Evolutionary conservation across 768 basidiomycete species (phyloP), one percentile per base, ranked within the genome.

Genomic region (Suillus spraguei): DNA sequence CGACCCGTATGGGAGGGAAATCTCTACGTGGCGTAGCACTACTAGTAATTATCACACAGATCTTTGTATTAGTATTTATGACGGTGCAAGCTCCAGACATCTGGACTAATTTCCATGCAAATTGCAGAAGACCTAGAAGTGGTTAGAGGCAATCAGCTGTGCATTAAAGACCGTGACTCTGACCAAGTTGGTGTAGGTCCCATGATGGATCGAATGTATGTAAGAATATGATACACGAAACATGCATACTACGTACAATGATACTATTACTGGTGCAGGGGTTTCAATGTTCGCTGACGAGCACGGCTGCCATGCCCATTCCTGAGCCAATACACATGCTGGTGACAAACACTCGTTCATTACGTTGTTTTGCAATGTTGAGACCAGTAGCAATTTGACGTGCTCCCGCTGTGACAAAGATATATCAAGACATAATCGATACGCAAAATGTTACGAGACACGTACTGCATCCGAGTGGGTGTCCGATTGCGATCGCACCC

Each of bases 241-340:
- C 9, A 52, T 22, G 14, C 22, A 14, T 61, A 62, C 33, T 38
- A 38, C 17, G 39, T 33, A 42, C 35, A 50, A 41, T 60, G 52
- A 49, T 24, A 46, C 46, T 60, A 42, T 20, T 7, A n/a, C 2
- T 24, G 20, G 28, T 28, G 28, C 28, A 28, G 54, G 20, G 4
- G n/a, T 22, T 28, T 78, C 70, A 94, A 68, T 94, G 88, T 83
- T 95, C 94, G 74, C 81, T 92, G 61, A 93, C 91, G 70, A 95
- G 90, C 2, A 95, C 81, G 52, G 87, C 91, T 38, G 92, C 92
- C 91, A 95, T 94, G 42, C 93, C 92, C 91, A 95, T 94, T 28
- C 94, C 92, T 16, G 85, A 86, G 8, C 93, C 94, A 70, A 95
- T 89, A 72, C 94, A 96, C 95, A 97, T 97, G 67, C 87, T 89